Percentiles rank a stretch among this genome's conserved stretches.
These are phyloP conservation scores for Penicillium sp. DNA, from an alignment of 2,329 filamentous ascomycete genomes.

Conservation along the genomic window DNA sequence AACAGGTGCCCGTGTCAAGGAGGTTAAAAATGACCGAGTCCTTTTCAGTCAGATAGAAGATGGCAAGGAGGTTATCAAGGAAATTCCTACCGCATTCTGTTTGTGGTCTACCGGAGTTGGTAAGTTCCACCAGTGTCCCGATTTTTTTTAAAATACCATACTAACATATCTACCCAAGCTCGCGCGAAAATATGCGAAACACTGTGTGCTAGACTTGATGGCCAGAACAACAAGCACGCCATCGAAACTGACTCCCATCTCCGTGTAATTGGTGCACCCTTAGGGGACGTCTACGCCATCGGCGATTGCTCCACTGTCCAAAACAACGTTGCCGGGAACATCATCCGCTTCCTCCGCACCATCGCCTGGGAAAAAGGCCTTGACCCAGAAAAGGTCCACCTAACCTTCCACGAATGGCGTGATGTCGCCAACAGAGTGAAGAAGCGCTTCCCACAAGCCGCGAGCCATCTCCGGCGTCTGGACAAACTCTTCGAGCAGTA, in stretches of 20 bases:
- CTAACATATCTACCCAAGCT: conserved; percentile 38
- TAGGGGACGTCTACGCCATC: conserved; percentile 94
- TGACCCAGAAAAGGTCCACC: conserved; percentile 81
- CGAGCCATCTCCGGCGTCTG: conserved; percentile 80
- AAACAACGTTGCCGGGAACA: conserved; percentile 91
- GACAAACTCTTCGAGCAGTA: conserved; percentile 90
- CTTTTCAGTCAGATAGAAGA: conserved; percentile 82
- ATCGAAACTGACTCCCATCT: conserved; percentile 94
- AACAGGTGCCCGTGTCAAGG: conserved; percentile 89
- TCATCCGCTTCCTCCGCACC: conserved; percentile 83
- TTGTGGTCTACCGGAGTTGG: conserved; percentile 93
- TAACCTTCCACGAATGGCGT: conserved; percentile 87
- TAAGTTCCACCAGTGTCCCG: conserved; percentile 29
- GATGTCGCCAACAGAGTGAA: conserved; percentile 78
- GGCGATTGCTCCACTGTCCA: conserved; percentile 96
- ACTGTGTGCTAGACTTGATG: conserved; percentile 72
- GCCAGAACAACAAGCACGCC: conserved; percentile 84
- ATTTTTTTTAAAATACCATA: background rate
- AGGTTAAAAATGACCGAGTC: conserved; percentile 80
- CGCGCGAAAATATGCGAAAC: conserved; percentile 78
- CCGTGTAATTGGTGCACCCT: conserved; percentile 79
- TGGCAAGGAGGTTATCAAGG: conserved; percentile 77
- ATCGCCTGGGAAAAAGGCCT: conserved; percentile 89
- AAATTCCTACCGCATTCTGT: conserved; percentile 93
- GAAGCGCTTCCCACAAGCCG: conserved; percentile 86